These are phyloP conservation scores for Geotrichum citri-aurantii DNA, from an alignment of 1,139 yeast species.

Conservation along the genomic window DNA sequence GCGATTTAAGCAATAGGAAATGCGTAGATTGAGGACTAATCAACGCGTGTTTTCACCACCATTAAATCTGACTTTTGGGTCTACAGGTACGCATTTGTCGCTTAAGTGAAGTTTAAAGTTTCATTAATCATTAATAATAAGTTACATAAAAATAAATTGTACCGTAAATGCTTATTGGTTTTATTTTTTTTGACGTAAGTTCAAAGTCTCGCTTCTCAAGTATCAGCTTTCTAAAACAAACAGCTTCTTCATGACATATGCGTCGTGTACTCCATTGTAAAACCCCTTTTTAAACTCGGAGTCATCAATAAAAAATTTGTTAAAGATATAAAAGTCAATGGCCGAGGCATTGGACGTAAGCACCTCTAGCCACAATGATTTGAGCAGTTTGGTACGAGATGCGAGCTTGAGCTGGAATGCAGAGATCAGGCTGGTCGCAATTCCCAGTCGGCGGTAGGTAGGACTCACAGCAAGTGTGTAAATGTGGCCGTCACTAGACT, in stretches of 20 bases:
- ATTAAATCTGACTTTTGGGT: no score
- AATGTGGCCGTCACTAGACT: slow-evolving; percentile 17
- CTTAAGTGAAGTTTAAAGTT: neutral
- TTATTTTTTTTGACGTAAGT: no score
- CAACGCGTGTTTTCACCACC: no score
- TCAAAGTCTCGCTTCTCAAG: neutral
- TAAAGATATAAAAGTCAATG: slow-evolving; percentile 18
- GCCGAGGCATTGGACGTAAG: slow-evolving; percentile 17
- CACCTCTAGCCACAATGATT: slow-evolving; percentile 19
- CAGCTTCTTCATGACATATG: slow-evolving; percentile 7
- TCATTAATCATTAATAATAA: neutral
- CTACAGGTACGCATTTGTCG: neutral
- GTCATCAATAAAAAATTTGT: slow-evolving; percentile 15
- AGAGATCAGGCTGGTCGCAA: slow-evolving; percentile 21
- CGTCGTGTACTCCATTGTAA: slow-evolving; percentile 6
- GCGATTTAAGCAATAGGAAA: neutral
- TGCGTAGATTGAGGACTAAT: neutral
- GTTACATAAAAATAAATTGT: neutral
- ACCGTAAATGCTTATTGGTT: no score
- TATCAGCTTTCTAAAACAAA: neutral
- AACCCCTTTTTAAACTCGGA: slow-evolving; percentile 7
- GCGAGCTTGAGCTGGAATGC: slow-evolving; percentile 15
- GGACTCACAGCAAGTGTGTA: slow-evolving; percentile 23
- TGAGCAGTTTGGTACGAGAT: slow-evolving; percentile 12
- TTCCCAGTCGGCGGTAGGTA: slow-evolving; percentile 23